Evolutionary conservation across 345 rosid species (phyloP), one percentile per base, ranked within the genome.

Genomic region (Acer campestre): DNA sequence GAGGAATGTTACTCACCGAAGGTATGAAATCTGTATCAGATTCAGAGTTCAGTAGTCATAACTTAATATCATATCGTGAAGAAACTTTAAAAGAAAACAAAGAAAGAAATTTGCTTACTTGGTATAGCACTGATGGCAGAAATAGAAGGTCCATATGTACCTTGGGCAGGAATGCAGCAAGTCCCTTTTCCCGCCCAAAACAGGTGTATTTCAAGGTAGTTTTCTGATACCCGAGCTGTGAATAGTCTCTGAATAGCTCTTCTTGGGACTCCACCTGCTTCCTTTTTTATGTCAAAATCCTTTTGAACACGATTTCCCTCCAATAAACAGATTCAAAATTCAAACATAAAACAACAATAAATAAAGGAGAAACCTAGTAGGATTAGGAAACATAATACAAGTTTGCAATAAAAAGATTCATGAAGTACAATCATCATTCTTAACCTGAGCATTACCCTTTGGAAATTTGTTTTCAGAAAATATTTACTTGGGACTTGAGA

Each of bases 111-210:
- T 58, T 18, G 10, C 76, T 25, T 77, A 89, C 92, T 91, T 82
- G 95, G 88, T 23, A 80, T 76, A 35, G 89, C 94, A 76, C 92
- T 89, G 79, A 90, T 81, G 61, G 92, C 91, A 27, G 94, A 82
- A 70, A 85, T 71, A n/a, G 71, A 65, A 13, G 88, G 88, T 31
- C 88, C 88, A 25, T 85, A 85, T 23, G 84, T 83, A 46, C 77
- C 86, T 62, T 76, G 81, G 18, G 44, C 69, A 29, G 86, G 88
- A 29, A 80, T 29, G 46, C 82, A 80, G 35, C 84, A 78, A n/a
- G 86, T 85, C 63, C 88, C 88, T 58, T 85, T 85, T 25, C 88
- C 88, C 66, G 86, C 84, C 88, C 88, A 85, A 79, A 85, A 83
- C 27, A 85, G 40, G 76, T 85, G 88, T 25, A 85, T 76, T 70